Conservation (phyloP, 2,329 filamentous ascomycete genomes). For the Verticillium zaregamsianum region DNA sequence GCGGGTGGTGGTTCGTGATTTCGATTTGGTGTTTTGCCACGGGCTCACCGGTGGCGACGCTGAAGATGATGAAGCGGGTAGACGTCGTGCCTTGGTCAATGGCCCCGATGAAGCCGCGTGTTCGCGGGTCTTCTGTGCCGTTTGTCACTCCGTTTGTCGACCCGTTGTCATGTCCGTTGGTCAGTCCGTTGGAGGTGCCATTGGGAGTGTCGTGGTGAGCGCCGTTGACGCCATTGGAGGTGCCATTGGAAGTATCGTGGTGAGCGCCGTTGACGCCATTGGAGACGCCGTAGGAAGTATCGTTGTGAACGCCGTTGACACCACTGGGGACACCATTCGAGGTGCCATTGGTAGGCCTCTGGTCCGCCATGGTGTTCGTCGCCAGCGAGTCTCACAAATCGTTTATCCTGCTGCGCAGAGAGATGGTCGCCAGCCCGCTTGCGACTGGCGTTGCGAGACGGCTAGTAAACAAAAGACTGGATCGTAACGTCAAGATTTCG, state of each 20-base stretch:
- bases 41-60: background rate
- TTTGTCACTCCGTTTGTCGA: background rate
- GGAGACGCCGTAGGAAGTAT: background rate
- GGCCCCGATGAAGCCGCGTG: background rate
- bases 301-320: background rate
- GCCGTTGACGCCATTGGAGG: too few species aligned
- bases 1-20: background rate
- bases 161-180: background rate
- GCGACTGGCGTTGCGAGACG: background rate
- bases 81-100: background rate
- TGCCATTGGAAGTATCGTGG: too few species aligned
- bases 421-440: background rate
- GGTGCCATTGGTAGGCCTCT: background rate
- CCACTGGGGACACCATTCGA: background rate
- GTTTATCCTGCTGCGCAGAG: background rate
- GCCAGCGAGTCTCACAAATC: background rate
- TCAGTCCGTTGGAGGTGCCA: background rate
- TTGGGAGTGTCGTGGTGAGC: background rate
- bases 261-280: background rate
- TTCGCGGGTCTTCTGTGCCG: background rate
- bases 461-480: background rate
- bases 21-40: background rate
- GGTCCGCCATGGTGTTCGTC: background rate
- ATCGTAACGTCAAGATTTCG: background rate
- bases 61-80: background rate